phyloP scores from a whole-genome alignment of 441 rosid genomes.

The Pelargonium exstipulatum region DNA sequence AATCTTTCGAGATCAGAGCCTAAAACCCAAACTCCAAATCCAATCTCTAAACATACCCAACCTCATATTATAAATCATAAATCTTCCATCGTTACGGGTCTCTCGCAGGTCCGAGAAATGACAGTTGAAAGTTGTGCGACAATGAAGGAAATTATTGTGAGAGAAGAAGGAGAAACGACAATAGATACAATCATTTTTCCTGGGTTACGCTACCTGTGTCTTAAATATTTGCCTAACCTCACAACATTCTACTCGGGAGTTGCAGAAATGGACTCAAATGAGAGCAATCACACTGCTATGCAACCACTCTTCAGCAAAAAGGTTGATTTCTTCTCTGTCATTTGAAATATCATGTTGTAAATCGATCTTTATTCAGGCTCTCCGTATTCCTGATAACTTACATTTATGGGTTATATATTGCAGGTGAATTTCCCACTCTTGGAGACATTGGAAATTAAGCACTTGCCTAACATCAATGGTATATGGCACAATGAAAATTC shows the following conservation, averaged over 20 bases:
- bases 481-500: not conserved
- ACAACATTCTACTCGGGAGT: not conserved
- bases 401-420: too few species aligned
- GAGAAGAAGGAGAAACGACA: not conserved
- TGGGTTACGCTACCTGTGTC: not conserved
- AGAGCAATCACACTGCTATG: not conserved
- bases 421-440: too few species aligned
- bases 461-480: not conserved
- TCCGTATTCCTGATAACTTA: too few species aligned
- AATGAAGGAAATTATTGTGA: conserved; percentile 12
- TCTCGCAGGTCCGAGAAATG: too few species aligned
- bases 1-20: not conserved
- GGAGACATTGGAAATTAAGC: too few species aligned
- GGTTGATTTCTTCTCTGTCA: not conserved
- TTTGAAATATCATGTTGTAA: too few species aligned
- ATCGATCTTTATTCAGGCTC: too few species aligned
- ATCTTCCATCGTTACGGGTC: not conserved
- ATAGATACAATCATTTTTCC: not conserved
- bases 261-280: not conserved
- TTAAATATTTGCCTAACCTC: not conserved
- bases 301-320: not conserved
- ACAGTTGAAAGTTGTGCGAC: not conserved
- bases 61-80: too few species aligned
- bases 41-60: too few species aligned
- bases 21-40: not conserved